Evolutionary conservation across 495 filamentous ascomycete genomes (phyloP).

Genomic region (Chaetomium fimeti): DNA sequence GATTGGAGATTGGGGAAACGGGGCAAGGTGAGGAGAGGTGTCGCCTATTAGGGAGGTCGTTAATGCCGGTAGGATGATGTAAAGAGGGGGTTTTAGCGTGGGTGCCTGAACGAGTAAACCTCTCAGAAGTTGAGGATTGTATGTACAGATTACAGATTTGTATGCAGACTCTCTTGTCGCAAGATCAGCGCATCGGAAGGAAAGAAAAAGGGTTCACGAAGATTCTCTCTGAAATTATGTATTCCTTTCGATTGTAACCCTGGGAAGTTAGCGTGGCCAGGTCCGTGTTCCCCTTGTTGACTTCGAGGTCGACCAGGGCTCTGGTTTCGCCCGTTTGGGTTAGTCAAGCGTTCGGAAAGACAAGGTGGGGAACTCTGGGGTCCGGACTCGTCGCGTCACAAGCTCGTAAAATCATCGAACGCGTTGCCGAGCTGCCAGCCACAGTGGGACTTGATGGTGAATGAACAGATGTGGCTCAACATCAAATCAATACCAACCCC

Average conservation of each 20-base stretch:
- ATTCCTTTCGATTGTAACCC: conserved; percentile 25
- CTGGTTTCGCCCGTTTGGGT: neutral
- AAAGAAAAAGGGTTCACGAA: conserved; percentile 10
- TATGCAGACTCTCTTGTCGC: conserved; percentile 6
- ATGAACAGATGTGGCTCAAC: conserved; percentile 5
- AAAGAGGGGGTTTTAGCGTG: neutral
- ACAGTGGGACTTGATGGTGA: neutral
- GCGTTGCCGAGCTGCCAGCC: neutral
- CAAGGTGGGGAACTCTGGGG: neutral
- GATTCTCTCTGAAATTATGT: conserved; percentile 12
- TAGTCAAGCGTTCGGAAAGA: neutral
- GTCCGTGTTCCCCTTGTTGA: conserved; percentile 8
- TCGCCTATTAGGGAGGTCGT: neutral
- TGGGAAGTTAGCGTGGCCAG: conserved; percentile 2
- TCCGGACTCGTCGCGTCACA: conserved; percentile 14
- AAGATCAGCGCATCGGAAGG: conserved; percentile 4
- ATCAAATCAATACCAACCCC: neutral
- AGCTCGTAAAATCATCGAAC: conserved; percentile 18
- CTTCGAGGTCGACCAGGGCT: neutral
- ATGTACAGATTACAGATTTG: neutral
- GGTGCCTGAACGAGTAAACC: conserved; percentile 4
- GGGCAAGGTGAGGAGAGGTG: neutral
- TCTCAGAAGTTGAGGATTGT: neutral
- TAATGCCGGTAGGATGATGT: conserved; percentile 9
- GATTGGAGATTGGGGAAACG: conserved; percentile 13